Base-by-base conservation (phyloP, 148 eudicot species). In the Vaccinium vitisidaea region DNA sequence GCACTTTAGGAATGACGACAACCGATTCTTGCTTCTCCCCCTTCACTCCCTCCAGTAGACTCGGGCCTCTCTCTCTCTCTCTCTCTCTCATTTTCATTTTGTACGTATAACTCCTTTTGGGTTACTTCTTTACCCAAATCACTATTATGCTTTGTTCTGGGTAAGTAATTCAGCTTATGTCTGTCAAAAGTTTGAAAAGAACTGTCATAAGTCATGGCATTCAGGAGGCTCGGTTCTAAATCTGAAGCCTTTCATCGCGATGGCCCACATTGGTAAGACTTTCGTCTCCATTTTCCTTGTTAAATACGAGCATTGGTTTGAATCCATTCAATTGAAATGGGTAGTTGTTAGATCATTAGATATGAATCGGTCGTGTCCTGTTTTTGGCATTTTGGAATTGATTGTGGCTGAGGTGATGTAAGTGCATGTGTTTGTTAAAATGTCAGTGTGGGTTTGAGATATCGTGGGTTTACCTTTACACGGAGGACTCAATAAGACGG, bases 221-320 rank as follows among this genome's bases (percentile, higher is more conserved):
- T 86, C 83, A 73, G 91, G 88, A 87, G 84, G 87, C 88, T 94
- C 5, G 97, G 97, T 69, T 88, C 95, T 63, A 94, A 94, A 88
- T 90, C 95, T 54, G 93, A 92, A 81, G 84, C 90, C 6, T 91
- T 94, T 83, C 90, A 89, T 11, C 92, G 74, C 14, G 92, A 94
- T 75, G 97, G 94, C 73, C 91, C 89, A 61, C 78, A 91, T 25
- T 94, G 95, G 95, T 94, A 90, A 70, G 56, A 7, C 49, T 55
- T 53, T 8, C n/a, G 32, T 73, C n/a, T 21, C n/a, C 63, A 58
- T n/a, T n/a, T 9, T n/a, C 49, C 25, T 16, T 39, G 8, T 30
- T 73, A 16, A 73, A 23, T 21, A 1, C 0, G 18, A 18, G 63
- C 63, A 58, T 54, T 54, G 56, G 56, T 54, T 54, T 12, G 15